Evolutionary conservation across 2,329 filamentous ascomycete genomes (phyloP), one percentile per base, ranked within the genome.

Genomic region (Sphaerulina vaccinii): DNA sequence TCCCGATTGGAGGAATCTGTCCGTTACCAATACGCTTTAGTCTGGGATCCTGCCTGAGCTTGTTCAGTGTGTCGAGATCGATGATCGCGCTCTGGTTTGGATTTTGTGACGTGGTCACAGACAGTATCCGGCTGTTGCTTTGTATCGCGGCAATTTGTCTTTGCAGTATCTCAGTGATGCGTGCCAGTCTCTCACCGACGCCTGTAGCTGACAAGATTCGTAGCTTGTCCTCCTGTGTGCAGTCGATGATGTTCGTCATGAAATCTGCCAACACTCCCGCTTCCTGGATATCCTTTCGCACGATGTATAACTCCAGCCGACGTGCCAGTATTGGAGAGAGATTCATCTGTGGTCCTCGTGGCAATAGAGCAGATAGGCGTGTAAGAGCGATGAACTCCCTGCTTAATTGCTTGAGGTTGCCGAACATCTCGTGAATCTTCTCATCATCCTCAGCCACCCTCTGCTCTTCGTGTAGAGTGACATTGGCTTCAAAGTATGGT

Each of bases 191-290:
- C 40, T 87, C 82, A 61, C 88, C 87, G 40, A 93, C 77, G 62
- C 91, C 84, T 4, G 95, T 72, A 0, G 90, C 84, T n/a, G 89
- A 83, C 29, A 99, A 76, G 13, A 99, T 82, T 50, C 88, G 83
- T 48, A 99, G 78, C 70, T 95, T 96, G 67, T 99, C 93, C 69
- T 96, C 90, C 58, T 95, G 87, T 8, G 84, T 87, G 44, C 87
- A 85, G 57, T 96, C 90, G 2, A 95, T 82, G 19, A 97, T 81
- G 67, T 96, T 95, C 33, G 90, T 86, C 90, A 99, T 96, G 68
- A 97, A 97, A 69, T 99, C 93, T 5, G 93, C 92, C 8, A 99
- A 78, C 7, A 84, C 75, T 2, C 92, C 92, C 1, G 91, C 91
- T 61, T 97, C 90, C 36, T 82, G 78, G 44, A 93, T 70, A 53